Percentiles rank a stretch among this genome's conserved stretches.
These are phyloP conservation scores for Pythium rhizo-oryzae DNA, from an alignment of 352 stramenopile genomes.

Conservation along the genomic window DNA sequence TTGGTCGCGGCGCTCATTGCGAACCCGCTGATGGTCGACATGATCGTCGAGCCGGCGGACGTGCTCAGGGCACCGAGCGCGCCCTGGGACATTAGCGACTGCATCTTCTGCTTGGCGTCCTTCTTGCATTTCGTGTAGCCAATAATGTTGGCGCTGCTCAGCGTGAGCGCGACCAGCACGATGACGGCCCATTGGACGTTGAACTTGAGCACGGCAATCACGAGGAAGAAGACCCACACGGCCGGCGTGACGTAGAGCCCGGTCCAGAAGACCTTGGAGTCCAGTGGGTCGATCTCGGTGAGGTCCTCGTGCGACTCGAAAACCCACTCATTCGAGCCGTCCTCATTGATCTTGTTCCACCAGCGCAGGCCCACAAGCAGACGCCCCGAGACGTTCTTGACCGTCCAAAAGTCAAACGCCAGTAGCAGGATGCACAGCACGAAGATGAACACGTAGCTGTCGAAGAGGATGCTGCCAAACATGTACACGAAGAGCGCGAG, in stretches of 20 bases:
- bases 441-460: slow-evolving; percentile 96
- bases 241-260: slow-evolving; percentile 94
- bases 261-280: slow-evolving; percentile 95
- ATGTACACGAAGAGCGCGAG: slow-evolving; percentile 94
- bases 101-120: slow-evolving; percentile 85
- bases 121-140: slow-evolving; percentile 98
- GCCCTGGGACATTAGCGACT: slow-evolving; percentile 77
- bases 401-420: slow-evolving; percentile 98
- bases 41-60: slow-evolving; percentile 69
- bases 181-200: slow-evolving; percentile 95
- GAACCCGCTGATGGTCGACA: slow-evolving; percentile 76
- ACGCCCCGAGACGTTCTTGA: slow-evolving; percentile 94
- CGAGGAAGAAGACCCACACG: slow-evolving; percentile 91
- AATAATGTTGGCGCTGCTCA: slow-evolving; percentile 96
- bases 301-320: slow-evolving; percentile 95
- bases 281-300: slow-evolving; percentile 86
- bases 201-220: slow-evolving; percentile 94
- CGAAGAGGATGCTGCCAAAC: slow-evolving; percentile 90
- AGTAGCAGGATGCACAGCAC: slow-evolving; percentile 96
- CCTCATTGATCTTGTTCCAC: slow-evolving; percentile 98
- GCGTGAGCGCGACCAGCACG: slow-evolving; percentile 90
- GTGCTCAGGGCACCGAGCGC: slow-evolving; percentile 68
- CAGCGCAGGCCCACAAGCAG: slow-evolving; percentile 95
- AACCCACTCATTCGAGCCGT: slow-evolving; percentile 95
- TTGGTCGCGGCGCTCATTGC: slow-evolving; percentile 51